phyloP scores from a whole-genome alignment of 164 flowering plant species.

The Chloranthus sessilifolius region DNA sequence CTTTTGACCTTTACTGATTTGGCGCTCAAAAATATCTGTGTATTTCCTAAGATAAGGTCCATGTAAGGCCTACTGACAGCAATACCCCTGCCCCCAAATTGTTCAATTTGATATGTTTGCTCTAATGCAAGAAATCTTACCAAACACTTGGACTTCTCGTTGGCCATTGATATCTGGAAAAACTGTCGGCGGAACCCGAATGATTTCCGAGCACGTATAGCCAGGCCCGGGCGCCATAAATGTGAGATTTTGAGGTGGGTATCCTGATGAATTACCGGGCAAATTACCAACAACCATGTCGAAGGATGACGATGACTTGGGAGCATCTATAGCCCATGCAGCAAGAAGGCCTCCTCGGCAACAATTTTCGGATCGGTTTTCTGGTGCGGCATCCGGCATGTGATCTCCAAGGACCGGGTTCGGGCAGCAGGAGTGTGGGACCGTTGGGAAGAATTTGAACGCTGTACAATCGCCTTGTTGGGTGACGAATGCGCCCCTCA shows the following conservation, averaged over 20 bases:
- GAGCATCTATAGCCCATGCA: conserved; percentile 36
- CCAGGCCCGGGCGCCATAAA: conserved; percentile 59
- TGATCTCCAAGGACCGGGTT: conserved; percentile 41
- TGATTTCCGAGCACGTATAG: conserved; percentile 43
- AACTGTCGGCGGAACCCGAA: conserved; percentile 42
- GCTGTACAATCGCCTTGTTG: conserved; percentile 46
- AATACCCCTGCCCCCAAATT: too few species aligned
- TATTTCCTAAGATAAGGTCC: too few species aligned
- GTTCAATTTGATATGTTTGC: too few species aligned
- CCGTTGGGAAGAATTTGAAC: conserved; percentile 27
- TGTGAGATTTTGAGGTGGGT: conserved; percentile 36
- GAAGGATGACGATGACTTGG: conserved; percentile 40
- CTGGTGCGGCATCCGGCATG: conserved; percentile 29
- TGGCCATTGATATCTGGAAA: conserved; percentile 29
- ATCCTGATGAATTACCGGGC: conserved; percentile 10
- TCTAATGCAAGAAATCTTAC: conserved; percentile 31
- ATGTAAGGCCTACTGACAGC: too few species aligned
- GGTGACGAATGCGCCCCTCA: conserved; percentile 53
- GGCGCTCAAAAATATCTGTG: too few species aligned
- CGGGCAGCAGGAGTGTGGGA: conserved; percentile 45
- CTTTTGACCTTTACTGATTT: too few species aligned
- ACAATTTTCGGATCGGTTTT: conserved; percentile 36
- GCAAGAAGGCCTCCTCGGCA: conserved; percentile 46
- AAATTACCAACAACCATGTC: conserved; percentile 42
- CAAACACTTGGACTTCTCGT: conserved; percentile 45